Evolutionary conservation across 2,329 filamentous ascomycete species (phyloP).

Genomic region (Fusarium xyrophilum): DNA sequence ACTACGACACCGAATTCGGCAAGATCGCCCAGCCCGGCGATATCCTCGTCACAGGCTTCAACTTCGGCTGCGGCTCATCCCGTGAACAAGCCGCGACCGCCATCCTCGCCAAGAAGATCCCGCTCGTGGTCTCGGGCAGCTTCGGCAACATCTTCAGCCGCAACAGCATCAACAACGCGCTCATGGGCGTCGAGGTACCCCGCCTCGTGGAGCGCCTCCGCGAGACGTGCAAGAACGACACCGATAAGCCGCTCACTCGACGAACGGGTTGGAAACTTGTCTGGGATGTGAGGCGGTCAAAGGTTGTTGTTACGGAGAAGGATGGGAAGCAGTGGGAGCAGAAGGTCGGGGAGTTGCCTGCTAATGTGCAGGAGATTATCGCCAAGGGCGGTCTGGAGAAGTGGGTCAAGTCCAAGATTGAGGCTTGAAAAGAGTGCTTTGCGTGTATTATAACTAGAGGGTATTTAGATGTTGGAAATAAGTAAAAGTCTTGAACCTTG

Average conservation of each 20-base stretch:
- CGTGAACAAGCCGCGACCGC: slow-evolving; percentile 83
- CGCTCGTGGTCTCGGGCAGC: slow-evolving; percentile 79
- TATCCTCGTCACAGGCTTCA: slow-evolving; percentile 84
- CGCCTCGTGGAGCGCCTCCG: slow-evolving; percentile 69
- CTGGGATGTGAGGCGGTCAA: slow-evolving; percentile 80
- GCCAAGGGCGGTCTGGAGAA: slow-evolving; percentile 78
- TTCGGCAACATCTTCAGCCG: slow-evolving; percentile 85
- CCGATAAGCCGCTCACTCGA: slow-evolving; percentile 65
- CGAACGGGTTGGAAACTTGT: slow-evolving; percentile 83
- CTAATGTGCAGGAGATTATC: slow-evolving; percentile 87
- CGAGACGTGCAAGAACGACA: slow-evolving; percentile 61
- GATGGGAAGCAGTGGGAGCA: slow-evolving; percentile 74
- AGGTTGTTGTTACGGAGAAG: slow-evolving; percentile 74
- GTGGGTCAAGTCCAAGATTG: slow-evolving; percentile 79
- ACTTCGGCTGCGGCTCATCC: slow-evolving; percentile 84
- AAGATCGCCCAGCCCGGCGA: slow-evolving; percentile 71
- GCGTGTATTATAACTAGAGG: slow-evolving; percentile 22
- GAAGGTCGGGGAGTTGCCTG: slow-evolving; percentile 81
- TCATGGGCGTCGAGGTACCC: slow-evolving; percentile 75
- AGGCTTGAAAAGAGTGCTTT: slow-evolving; percentile 5
- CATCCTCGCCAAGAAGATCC: slow-evolving; percentile 80
- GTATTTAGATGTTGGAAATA: slow-evolving; percentile 10
- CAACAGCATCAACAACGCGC: slow-evolving; percentile 81
- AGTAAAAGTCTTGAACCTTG: slow-evolving; percentile 6
- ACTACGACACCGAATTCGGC: slow-evolving; percentile 81